Conservation (phyloP, 306 rosid genomes). For the Malus orientalis region DNA sequence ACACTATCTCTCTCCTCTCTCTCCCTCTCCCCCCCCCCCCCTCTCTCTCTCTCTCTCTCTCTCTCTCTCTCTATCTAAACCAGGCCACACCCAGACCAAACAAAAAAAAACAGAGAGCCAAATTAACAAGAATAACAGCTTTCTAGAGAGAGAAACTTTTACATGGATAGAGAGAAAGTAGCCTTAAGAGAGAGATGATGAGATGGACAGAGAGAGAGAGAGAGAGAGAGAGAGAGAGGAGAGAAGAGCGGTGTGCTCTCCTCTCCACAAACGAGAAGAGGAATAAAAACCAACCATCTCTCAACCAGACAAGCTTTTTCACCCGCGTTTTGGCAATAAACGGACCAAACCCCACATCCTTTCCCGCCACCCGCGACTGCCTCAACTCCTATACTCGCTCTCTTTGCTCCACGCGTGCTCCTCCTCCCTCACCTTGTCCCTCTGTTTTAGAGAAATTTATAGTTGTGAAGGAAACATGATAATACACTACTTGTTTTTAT, state of each 20-base stretch:
- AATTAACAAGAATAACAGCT: neutral
- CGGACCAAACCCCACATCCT: slow-evolving; percentile 2
- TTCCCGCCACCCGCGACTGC: neutral
- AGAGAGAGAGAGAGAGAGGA: neutral
- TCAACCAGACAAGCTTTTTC: slow-evolving; percentile 23
- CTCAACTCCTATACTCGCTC: neutral
- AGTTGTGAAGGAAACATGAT: accelerated
- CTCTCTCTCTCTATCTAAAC: neutral
- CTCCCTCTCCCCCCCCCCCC: neutral
- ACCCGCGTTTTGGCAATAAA: slow-evolving; percentile 31
- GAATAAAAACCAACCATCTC: slow-evolving; percentile 79
- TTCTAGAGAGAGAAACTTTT: neutral
- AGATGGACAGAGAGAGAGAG: neutral
- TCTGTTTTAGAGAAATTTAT: neutral
- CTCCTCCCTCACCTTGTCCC: neutral
- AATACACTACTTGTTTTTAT: too few species aligned
- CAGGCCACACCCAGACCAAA: neutral
- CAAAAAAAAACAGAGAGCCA: slow-evolving; percentile 1
- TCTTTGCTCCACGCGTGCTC: neutral
- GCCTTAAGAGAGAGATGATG: neutral
- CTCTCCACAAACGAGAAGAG: slow-evolving; percentile 80
- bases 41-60: neutral
- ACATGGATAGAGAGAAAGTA: slow-evolving; percentile 12
- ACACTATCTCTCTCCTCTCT: neutral
- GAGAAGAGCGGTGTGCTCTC: slow-evolving; percentile 47